Conservation (phyloP, 2,329 filamentous ascomycete genomes). For the Alternaria gaisen region DNA sequence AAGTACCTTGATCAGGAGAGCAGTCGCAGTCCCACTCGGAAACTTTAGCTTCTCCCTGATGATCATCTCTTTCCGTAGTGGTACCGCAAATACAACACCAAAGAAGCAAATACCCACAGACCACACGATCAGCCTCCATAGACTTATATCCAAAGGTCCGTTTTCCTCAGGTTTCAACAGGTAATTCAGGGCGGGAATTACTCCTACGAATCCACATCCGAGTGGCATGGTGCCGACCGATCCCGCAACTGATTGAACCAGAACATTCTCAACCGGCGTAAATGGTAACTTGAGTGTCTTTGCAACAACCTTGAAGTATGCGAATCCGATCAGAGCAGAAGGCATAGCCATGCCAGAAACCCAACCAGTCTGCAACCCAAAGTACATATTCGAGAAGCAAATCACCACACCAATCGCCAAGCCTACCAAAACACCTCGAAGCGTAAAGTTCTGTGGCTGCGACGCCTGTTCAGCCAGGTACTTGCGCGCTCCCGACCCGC, state of each 20-base stretch:
- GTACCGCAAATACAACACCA: slow-evolving; percentile 95
- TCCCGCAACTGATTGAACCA: slow-evolving; percentile 95
- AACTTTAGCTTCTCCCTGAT: slow-evolving; percentile 92
- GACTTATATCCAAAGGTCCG: slow-evolving; percentile 75
- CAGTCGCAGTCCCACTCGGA: slow-evolving; percentile 93
- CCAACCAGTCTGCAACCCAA: slow-evolving; percentile 91
- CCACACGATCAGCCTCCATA: slow-evolving; percentile 87
- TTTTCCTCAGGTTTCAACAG: slow-evolving; percentile 79
- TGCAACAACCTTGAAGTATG: slow-evolving; percentile 83
- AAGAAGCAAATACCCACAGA: slow-evolving; percentile 94
- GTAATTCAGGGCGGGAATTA: slow-evolving; percentile 91
- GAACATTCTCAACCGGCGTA: slow-evolving; percentile 92
- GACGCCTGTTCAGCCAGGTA: slow-evolving; percentile 45
- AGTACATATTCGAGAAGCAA: slow-evolving; percentile 98
- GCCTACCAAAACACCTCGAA: slow-evolving; percentile 81
- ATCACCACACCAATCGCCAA: slow-evolving; percentile 87
- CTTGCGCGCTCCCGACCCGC: slow-evolving; percentile 27
- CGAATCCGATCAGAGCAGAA: slow-evolving; percentile 91
- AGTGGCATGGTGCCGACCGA: slow-evolving; percentile 97
- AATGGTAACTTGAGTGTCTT: slow-evolving; percentile 81
- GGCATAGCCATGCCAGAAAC: slow-evolving; percentile 96
- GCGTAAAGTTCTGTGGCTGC: slow-evolving; percentile 77
- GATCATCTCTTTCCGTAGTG: slow-evolving; percentile 88
- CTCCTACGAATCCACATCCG: slow-evolving; percentile 93
- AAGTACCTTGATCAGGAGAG: slow-evolving; percentile 88